A percentile compares a stretch with the other conserved stretches of the same genome.
phyloP scores from a whole-genome alignment of 1,284 basidiomycete genomes.

The Peniophora sp. region DNA sequence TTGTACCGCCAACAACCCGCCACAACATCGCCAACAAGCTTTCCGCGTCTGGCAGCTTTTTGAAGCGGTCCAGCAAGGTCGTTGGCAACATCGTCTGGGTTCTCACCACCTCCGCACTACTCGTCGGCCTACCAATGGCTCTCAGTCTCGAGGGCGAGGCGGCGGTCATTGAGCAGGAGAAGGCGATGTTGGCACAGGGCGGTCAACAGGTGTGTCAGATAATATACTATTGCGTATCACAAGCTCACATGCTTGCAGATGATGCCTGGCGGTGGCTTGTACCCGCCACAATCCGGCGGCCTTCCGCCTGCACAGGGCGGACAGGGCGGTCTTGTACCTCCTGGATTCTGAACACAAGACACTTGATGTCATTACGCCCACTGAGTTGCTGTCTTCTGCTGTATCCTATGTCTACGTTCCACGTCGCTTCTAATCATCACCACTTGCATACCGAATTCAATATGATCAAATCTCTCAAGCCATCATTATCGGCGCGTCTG shows the following conservation, averaged over 20 bases:
- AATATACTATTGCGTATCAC: slow-evolving; percentile 10
- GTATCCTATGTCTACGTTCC: neutral
- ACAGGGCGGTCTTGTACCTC: slow-evolving; percentile 65
- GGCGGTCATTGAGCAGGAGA: slow-evolving; percentile 90
- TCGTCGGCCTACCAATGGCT: slow-evolving; percentile 90
- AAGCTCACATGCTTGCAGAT: slow-evolving; percentile 35
- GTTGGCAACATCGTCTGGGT: slow-evolving; percentile 92
- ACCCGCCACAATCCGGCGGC: slow-evolving; percentile 32
- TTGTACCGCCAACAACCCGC: slow-evolving; percentile 87
- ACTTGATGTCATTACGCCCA: neutral
- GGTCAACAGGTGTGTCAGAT: slow-evolving; percentile 69
- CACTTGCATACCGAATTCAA: neutral
- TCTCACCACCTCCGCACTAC: slow-evolving; percentile 86
- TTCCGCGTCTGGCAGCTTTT: slow-evolving; percentile 50
- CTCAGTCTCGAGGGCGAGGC: slow-evolving; percentile 94
- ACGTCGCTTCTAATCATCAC: neutral
- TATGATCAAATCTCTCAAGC: too few relatives aligned
- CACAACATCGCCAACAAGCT: slow-evolving; percentile 61
- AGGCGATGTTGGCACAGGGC: slow-evolving; percentile 88
- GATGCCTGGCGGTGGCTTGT: slow-evolving; percentile 51
- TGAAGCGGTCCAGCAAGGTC: slow-evolving; percentile 62
- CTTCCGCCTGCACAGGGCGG: slow-evolving; percentile 31
- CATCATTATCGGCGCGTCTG: too few relatives aligned
- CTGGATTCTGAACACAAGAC: slow-evolving; percentile 40
- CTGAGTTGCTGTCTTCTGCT: neutral